A percentile compares a stretch with the other conserved stretches of the same genome.
These are phyloP conservation scores for Trichoderma sp. DNA, from an alignment of 2,329 filamentous ascomycete genomes.

Conservation along the genomic window DNA sequence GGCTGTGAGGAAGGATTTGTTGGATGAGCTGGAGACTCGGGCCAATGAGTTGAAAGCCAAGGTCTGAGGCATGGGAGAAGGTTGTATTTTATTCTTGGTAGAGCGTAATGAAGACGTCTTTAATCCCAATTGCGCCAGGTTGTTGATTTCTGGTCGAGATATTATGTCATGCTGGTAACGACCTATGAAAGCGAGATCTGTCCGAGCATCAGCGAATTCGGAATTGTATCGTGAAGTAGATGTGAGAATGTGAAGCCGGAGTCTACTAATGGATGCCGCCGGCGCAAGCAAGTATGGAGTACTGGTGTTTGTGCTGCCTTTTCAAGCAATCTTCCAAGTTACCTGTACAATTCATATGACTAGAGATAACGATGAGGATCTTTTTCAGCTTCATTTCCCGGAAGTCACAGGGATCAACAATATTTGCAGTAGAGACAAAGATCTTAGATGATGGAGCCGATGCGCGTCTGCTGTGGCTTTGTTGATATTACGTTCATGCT, in stretches of 20 bases:
- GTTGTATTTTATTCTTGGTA: not conserved
- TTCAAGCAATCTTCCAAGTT: not conserved
- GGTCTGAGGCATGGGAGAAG: not conserved
- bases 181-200: not conserved
- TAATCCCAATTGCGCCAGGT: not conserved
- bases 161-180: too few species aligned
- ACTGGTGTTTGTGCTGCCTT: not conserved
- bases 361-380: not conserved
- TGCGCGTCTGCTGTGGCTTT: not conserved
- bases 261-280: constrained; percentile 15
- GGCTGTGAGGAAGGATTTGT: constrained; percentile 28
- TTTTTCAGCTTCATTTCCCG: not conserved
- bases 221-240: not conserved
- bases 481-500: not conserved
- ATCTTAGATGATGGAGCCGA: not conserved
- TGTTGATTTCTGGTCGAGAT: not conserved
- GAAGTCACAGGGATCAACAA: not conserved
- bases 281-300: not conserved
- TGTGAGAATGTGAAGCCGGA: not conserved
- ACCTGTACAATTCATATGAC: not conserved
- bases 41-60: not conserved
- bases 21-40: constrained; percentile 30
- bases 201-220: not conserved
- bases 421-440: not conserved
- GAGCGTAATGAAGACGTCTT: not conserved